Percentiles rank a stretch among this genome's conserved stretches.
These are phyloP conservation scores for Otatea glauca DNA, from an alignment of 176 grass and related monocot species.

Conservation along the genomic window DNA sequence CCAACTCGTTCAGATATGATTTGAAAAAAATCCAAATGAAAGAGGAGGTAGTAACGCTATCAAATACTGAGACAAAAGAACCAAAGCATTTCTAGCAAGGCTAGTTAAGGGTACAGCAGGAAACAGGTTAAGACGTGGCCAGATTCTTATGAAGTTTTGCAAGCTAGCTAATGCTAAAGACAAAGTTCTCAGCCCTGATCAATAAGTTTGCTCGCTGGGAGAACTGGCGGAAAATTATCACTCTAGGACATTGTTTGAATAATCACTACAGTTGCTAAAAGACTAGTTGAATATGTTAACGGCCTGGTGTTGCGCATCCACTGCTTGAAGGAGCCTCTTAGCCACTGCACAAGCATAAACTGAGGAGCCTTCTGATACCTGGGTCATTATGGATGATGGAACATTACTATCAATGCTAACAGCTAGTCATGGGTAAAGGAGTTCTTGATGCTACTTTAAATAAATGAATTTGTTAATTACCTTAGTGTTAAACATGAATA, in stretches of 20 bases:
- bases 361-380: slow-evolving; percentile 78
- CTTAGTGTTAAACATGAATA: slow-evolving; percentile 96
- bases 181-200: slow-evolving; percentile 10
- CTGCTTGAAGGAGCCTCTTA: slow-evolving; percentile 71
- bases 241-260: slow-evolving; percentile 33
- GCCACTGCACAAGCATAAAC: slow-evolving; percentile 74
- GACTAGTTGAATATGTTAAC: slow-evolving; percentile 40
- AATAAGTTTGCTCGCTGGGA: slow-evolving; percentile 20
- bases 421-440: neutral
- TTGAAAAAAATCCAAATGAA: slow-evolving; percentile 18
- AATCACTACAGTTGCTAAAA: slow-evolving; percentile 20
- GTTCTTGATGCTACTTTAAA: slow-evolving; percentile 16
- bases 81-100: slow-evolving; percentile 24
- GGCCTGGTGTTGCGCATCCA: slow-evolving; percentile 53
- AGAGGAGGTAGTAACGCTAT: neutral
- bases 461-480: slow-evolving; percentile 38
- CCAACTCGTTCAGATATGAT: neutral
- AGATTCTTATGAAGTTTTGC: slow-evolving; percentile 8
- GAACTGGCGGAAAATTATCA: slow-evolving; percentile 37
- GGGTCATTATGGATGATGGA: slow-evolving; percentile 29
- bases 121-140: slow-evolving; percentile 14
- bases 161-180: slow-evolving; percentile 38
- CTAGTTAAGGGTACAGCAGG: slow-evolving; percentile 28
- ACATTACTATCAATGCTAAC: slow-evolving; percentile 15
- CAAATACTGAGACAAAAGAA: slow-evolving; percentile 5